Evolutionary conservation across 176 grass and related monocot species (phyloP), one percentile per base, ranked within the genome.

Genomic region (Oryza australiensis): DNA sequence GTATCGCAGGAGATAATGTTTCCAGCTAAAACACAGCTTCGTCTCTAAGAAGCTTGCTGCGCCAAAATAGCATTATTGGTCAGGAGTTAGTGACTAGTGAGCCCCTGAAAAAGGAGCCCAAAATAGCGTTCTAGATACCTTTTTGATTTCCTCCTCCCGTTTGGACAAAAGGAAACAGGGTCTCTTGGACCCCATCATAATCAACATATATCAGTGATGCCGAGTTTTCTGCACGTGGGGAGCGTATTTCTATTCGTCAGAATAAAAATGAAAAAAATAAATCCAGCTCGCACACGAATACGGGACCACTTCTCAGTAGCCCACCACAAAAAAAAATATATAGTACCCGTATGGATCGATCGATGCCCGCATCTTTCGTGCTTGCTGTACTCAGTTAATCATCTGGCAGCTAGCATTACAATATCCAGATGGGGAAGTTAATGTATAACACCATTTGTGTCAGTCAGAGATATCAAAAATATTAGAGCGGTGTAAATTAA

Each of bases 151-250:
- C 14, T 48, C 70, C 66, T 34, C 34, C 60, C 26, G 12, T 73
- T 6, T 73, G 59, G 59, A 53, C 32, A 57, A 45, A 65, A 73
- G 65, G 64, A 37, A 64, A 38, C 64, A 28, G 0, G 62, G 64
- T 20, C 35, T 37, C 8, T 27, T 78, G 75, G 59, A 80, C 20
- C 57, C 49, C 76, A 63, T 88, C 70, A 38, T 40, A 38, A 70
- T 76, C 77, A 79, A 74, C 46, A 84, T 62, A 46, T 9, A 32
- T 70, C 13, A n/a, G 49, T 42, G 45, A 3, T 30, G 40, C 70
- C 12, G 23, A 37, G 43, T 70, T 40, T 24, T 33, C 1, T 34
- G 77, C 87, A 89, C 87, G 87, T 89, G 87, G 70, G 70, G 49
- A 75, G 32, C 37, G 28, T 73, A 84, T 60, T 51, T 43, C n/a